Conservation (phyloP, 2,329 filamentous ascomycete species). For the Alternaria metachromatica region DNA sequence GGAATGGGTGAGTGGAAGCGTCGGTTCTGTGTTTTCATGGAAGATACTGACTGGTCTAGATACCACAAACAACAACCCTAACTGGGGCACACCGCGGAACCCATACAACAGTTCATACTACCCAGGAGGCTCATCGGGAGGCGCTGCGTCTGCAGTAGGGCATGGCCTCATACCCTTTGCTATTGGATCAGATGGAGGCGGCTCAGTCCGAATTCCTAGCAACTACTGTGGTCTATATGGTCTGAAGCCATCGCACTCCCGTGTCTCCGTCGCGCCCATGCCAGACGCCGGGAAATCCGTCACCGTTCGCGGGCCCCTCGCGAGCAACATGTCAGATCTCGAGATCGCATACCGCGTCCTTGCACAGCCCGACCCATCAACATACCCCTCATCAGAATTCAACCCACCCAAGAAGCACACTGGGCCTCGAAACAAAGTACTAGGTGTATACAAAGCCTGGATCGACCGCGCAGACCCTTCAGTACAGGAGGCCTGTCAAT, state of each 20-base stretch:
- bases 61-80: conserved; percentile 82
- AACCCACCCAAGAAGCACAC: conserved; percentile 58
- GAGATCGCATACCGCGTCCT: conserved; percentile 83
- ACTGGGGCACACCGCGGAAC: conserved; percentile 76
- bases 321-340: conserved; percentile 77
- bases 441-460: conserved; percentile 75
- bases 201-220: conserved; percentile 75
- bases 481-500: conserved; percentile 68
- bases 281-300: conserved; percentile 66
- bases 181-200: conserved; percentile 74
- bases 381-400: conserved; percentile 68
- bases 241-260: conserved; percentile 78
- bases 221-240: conserved; percentile 82
- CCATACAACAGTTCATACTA: conserved; percentile 80
- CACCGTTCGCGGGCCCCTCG: conserved; percentile 76
- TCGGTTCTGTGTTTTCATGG: not conserved
- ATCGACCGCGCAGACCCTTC: conserved; percentile 70
- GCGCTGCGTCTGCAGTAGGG: conserved; percentile 72
- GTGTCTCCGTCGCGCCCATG: conserved; percentile 67
- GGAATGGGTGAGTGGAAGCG: conserved; percentile 64
- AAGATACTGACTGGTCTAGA: conserved; percentile 53
- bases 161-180: conserved; percentile 77
- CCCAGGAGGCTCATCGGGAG: conserved; percentile 80
- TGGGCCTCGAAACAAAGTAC: conserved; percentile 59
- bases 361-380: conserved; percentile 71